Evolutionary conservation across 495 filamentous ascomycete genomes (phyloP).

Genomic region (Penicillium arizonense): DNA sequence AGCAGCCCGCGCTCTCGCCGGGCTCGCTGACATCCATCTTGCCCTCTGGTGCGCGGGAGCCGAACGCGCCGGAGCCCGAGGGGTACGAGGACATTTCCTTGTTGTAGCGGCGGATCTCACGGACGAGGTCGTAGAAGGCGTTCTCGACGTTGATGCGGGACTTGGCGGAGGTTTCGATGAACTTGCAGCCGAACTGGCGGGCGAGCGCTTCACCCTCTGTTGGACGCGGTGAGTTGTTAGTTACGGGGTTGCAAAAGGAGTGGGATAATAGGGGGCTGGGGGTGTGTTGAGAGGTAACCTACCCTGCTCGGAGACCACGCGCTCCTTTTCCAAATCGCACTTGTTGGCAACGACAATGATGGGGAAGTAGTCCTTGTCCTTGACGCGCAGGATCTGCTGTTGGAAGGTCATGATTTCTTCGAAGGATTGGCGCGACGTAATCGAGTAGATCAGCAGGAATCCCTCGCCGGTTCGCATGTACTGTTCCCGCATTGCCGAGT

Average conservation of each 20-base stretch:
- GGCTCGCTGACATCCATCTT: conserved; percentile 79
- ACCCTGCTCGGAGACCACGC: conserved; percentile 91
- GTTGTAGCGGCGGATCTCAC: conserved; percentile 96
- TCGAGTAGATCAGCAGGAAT: conserved; percentile 96
- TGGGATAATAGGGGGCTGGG: neutral
- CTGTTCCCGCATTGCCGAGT: conserved; percentile 98
- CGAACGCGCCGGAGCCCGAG: conserved; percentile 59
- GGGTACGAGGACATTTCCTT: conserved; percentile 90
- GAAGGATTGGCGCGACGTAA: conserved; percentile 94
- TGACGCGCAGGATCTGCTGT: conserved; percentile 96
- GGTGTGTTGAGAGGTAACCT: conserved; percentile 25
- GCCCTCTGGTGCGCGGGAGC: conserved; percentile 58
- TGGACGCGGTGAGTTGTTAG: conserved; percentile 11
- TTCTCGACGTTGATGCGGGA: conserved; percentile 97
- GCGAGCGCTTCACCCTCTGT: conserved; percentile 89
- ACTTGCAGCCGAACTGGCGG: conserved; percentile 86
- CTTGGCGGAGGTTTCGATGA: conserved; percentile 98
- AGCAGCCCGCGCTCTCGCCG: conserved; percentile 74
- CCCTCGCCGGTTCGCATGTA: conserved; percentile 99
- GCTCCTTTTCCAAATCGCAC: conserved; percentile 91
- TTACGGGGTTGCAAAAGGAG: neutral
- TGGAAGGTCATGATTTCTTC: conserved; percentile 98
- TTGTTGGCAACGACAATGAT: conserved; percentile 99
- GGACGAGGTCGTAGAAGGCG: conserved; percentile 96
- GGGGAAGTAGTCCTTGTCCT: conserved; percentile 99